Percentiles rank a stretch among this genome's conserved stretches.
Conservation (phyloP, 176 grass and related monocot genomes). For the Microstegium vimineum region DNA sequence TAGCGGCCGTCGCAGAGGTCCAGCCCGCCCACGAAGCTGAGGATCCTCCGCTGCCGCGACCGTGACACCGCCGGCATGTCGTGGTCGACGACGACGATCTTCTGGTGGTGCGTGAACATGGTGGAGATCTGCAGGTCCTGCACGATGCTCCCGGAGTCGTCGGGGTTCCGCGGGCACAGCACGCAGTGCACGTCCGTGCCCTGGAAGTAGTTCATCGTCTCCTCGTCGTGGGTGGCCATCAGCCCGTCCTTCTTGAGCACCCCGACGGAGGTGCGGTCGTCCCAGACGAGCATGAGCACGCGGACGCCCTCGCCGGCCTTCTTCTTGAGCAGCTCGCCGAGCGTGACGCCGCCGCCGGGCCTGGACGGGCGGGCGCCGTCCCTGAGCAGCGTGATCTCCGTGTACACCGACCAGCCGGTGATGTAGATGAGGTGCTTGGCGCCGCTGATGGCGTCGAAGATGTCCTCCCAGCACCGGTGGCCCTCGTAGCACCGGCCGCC, state of each 20-base stretch:
- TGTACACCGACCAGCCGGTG: conserved; percentile 62
- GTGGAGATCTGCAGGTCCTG: conserved; percentile 62
- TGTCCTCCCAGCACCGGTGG: conserved; percentile 64
- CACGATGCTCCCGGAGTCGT: conserved; percentile 56
- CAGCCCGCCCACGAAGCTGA: conserved; percentile 63
- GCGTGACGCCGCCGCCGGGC: conserved; percentile 32
- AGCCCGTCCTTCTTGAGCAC: conserved; percentile 55
- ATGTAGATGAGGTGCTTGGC: conserved; percentile 52
- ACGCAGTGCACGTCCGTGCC: conserved; percentile 50
- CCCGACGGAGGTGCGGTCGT: conserved; percentile 47
- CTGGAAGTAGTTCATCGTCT: conserved; percentile 51
- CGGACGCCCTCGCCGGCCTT: conserved; percentile 50
- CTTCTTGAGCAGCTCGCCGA: conserved; percentile 60
- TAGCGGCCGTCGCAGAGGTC: conserved; percentile 67
- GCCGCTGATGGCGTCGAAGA: conserved; percentile 44
- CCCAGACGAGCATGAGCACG: conserved; percentile 61
- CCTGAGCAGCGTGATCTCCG: conserved; percentile 44
- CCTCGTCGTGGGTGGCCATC: conserved; percentile 63
- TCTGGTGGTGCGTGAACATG: conserved; percentile 77
- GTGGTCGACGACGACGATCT: conserved; percentile 57
- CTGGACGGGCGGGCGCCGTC: conserved; percentile 27
- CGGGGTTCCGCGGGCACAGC: conserved; percentile 53
- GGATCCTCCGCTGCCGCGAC: not conserved
- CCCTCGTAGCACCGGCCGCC: conserved; percentile 41
- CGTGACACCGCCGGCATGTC: conserved; percentile 25